Base-by-base conservation (phyloP, 768 basidiomycete genomes). In the Vararia minispora region DNA sequence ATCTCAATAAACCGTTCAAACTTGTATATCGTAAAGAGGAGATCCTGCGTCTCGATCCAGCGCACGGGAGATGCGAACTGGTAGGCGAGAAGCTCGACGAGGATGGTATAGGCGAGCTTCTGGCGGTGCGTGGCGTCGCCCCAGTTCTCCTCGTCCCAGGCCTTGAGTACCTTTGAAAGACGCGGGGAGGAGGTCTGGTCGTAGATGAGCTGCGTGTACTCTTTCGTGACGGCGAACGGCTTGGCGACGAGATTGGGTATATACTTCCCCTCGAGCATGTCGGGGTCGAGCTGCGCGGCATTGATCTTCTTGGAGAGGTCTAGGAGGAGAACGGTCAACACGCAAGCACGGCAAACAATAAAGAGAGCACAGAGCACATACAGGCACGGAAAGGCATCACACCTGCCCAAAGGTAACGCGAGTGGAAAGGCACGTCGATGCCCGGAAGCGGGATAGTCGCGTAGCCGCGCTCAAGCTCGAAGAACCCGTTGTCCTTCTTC, bases 351-450 rank as follows among this genome's bases (percentile, higher is more conserved):
- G 14, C 17, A 13, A n/a, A 18, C 17, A 10, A 37, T 32, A 31
- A 13, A 36, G 37, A 26, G 35, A 38, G 33, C 32, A 33, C 27
- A 25, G 24, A n/a, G 35, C 17, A 72, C 85, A 62, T 55, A 90
- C 86, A 95, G 40, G 89, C 87, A 49, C 91, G 79, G 86, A 95
- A 94, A 8, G 92, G 88, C 79, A 94, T 72, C 21, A 95, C 91
- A 55, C 91, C 91, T 12, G 92, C 92, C 95, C 95, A 99, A 27
- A 99, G 74, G 62, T 98, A 99, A 43, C 92, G 84, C 3, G 95
- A 98, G 60, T 99, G 95, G 86, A 99, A 99, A 4, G 95, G 95
- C 1, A 99, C 95, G 52, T 98, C 95, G 51, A 99, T 97, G 44
- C 94, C 94, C 27, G 92, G 88, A 27, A 94, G 71, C 28, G 89